Base-by-base conservation (phyloP, 1,284 basidiomycete species). In the Athelia sp. region DNA sequence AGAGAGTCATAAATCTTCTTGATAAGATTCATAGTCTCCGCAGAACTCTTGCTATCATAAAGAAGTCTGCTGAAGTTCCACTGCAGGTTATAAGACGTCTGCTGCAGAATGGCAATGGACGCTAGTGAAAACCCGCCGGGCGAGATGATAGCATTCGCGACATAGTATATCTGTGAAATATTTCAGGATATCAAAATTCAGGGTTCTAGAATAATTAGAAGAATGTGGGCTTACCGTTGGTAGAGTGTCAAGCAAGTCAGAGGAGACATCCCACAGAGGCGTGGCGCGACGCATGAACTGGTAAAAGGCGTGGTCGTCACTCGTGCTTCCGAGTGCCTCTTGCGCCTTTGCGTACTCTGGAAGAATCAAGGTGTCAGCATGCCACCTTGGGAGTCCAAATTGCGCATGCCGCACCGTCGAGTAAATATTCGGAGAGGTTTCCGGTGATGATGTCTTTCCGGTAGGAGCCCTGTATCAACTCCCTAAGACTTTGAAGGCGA, bases 391-490 rank as follows among this genome's bases (percentile, higher is more conserved):
- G 36, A 40, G 15, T 40, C 8, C 8, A n/a, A 8, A n/a, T 17
- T 40, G n/a, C n/a, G 6, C n/a, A 17, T 40, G 8, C 48, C 44
- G 13, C 22, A 45, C 56, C 49, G 29, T 47, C 31, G 4, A 53
- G 17, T 4, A 58, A 49, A 19, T 54, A 47, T 29, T 51, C 45
- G 4, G 53, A 51, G 23, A 58, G 50, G 43, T 56, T 52, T 3
- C 54, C 54, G 4, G 52, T 56, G 32, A 58, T 51, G 18, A 58
- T 47, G 34, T 58, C 55, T 24, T 54, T 51, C 38, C 45, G 53
- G 45, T 50, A 58, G 36, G 52, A 46, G 15, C 46, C 45, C 19
- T 56, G 43, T 17, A 47, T 45, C 8, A 58, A 45, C n/a, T 43
- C 46, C n/a, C 46, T 45, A 13, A 54, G 45, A 43, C 50, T 44